Percentiles rank a stretch among this genome's conserved stretches.
phyloP scores from a whole-genome alignment of 106 monocot species.

The Phalaenopsis aphrodite region DNA sequence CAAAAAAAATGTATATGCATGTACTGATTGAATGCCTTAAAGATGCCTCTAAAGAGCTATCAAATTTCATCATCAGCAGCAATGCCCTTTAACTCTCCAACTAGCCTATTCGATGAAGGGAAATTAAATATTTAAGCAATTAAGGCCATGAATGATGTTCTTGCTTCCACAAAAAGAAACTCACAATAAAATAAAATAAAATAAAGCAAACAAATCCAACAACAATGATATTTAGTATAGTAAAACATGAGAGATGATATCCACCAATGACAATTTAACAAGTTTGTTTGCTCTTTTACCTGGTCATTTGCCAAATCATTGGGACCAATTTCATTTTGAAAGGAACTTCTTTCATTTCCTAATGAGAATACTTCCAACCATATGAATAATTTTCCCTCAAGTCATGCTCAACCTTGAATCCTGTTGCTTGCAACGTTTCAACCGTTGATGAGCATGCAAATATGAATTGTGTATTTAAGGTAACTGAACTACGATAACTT shows the following conservation, averaged over 20 bases:
- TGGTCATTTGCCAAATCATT: slow-evolving; percentile 88
- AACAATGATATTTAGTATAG: neutral
- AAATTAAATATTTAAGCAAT: too few relatives aligned
- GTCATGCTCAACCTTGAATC: slow-evolving; percentile 71
- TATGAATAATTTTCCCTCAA: slow-evolving; percentile 89
- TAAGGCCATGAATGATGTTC: too few relatives aligned
- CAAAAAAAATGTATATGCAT: too few relatives aligned
- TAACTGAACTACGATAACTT: slow-evolving; percentile 74
- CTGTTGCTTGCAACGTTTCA: slow-evolving; percentile 37
- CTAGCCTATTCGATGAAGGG: neutral
- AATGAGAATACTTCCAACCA: slow-evolving; percentile 97
- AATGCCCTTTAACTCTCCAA: neutral
- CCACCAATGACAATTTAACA: neutral
- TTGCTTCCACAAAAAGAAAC: too few relatives aligned
- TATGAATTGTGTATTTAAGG: slow-evolving; percentile 67
- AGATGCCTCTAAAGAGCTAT: too few relatives aligned
- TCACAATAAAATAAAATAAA: neutral
- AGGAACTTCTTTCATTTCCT: slow-evolving; percentile 94
- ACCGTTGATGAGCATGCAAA: slow-evolving; percentile 61
- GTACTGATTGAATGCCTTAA: too few relatives aligned
- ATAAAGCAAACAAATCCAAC: neutral
- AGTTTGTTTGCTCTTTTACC: slow-evolving; percentile 30
- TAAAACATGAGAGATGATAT: neutral
- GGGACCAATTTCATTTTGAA: slow-evolving; percentile 90
- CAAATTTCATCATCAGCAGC: too few relatives aligned